Base-by-base conservation (phyloP, 2,329 filamentous ascomycete genomes). In the Apiospora marii region DNA sequence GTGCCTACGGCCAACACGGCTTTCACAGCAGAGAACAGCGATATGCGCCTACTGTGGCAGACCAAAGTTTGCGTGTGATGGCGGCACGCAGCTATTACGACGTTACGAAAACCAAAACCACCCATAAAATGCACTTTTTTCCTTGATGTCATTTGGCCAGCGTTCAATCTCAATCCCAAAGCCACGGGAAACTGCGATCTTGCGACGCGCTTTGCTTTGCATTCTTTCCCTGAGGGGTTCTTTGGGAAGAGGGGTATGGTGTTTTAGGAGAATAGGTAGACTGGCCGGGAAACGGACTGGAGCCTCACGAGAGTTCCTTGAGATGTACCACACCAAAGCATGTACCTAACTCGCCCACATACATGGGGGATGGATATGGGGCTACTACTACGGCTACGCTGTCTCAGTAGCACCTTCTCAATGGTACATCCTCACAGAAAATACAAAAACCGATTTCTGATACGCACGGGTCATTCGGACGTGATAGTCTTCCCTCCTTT, bases 241-340 rank as follows among this genome's bases (percentile, higher is more conserved):
- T 19, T 37, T 24, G 58, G 30, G 58, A 64, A 64, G 58, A 37
- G 58, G 58, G 34, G 22, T 61, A 61, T 64, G 58, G 58, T 64
- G 58, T 64, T 64, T 64, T 41, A 34, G 58, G 58, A 64, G 34
- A 41, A 64, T 64, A 22, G 53, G 58, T 64, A 64, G 58, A 64
- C 34, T 64, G 58, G 34, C 58, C 58, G 58, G 58, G 58, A 64
- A 64, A 64, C 58, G 34, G 58, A 64, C 58, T 64, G 34, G 58
- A 64, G 30, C 58, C 34, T 64, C 58, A 64, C 58, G 58, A 64
- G 58, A 19, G 4, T 64, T 64, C 58, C 58, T 41, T 64, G 58
- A 41, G 58, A n/a, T n/a, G 34, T 64, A 37, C 58, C 58, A 41
- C 41, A 12, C 58, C 58, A 64, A 64, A 64, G 58, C n/a, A 64